Base-by-base conservation (phyloP, 108 stramenopile genomes). In the Nitzschia sp. region DNA sequence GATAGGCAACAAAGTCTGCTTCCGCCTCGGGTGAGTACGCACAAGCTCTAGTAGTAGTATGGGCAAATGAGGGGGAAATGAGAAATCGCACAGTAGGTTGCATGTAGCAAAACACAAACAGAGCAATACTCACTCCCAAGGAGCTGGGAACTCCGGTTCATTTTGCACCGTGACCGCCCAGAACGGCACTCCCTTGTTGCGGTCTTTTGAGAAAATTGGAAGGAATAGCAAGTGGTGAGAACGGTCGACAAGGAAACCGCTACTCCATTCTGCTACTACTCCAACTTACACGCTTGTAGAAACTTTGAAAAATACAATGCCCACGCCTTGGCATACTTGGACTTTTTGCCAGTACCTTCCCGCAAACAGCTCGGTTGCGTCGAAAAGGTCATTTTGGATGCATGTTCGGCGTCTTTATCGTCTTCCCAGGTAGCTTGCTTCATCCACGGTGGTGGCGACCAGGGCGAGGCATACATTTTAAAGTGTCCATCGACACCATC, bases 391-490 rank as follows among this genome's bases (percentile, higher is more conserved):
- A 94, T 93, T 45, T 47, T 49, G 19, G 51, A 34, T 1, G 67
- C 68, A 67, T 60, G 78, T 15, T 79, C 82, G 6, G 33, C 38
- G 0, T 63, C 76, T 23, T 53, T 65, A 21, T 64, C 35, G 9
- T 75, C 75, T 24, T 69, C 63, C n/a, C 45, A 32, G 9, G 80
- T 80, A 0, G 91, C 90, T 24, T 77, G 74, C 78, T 98, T 98
- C 96, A 98, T 97, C 97, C 97, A 98, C 3, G 90, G 72, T 1
- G 97, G 97, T 18, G 97, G 97, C 54, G 82, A 85, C 97, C 97
- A 98, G 13, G 97, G 96, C 29, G 85, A 88, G 11, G 88, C 93
- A 65, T 94, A 81, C 27, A 97, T 76, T 58, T 80, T 67, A 38
- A 97, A 80, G 13, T 76, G 76, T 29, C 77, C 77, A 64, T 82